Percentiles rank a stretch among this genome's conserved stretches.
These are phyloP conservation scores for Elongisporangium anandrum DNA, from an alignment of 352 stramenopile genomes.

Conservation along the genomic window DNA sequence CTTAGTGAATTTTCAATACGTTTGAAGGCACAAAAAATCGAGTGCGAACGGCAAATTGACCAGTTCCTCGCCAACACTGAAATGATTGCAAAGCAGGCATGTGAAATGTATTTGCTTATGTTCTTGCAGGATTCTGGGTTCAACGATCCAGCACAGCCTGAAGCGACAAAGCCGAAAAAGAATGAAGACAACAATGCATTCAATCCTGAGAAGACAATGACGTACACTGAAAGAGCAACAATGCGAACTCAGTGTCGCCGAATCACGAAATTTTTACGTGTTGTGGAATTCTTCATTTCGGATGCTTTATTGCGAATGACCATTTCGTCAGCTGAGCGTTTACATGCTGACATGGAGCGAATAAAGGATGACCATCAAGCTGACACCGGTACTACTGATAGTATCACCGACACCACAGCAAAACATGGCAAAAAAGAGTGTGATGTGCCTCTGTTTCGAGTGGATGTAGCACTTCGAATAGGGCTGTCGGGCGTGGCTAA, in stretches of 20 bases:
- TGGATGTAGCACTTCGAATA: slow-evolving; percentile 52
- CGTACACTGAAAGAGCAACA: slow-evolving; percentile 91
- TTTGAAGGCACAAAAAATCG: slow-evolving; percentile 67
- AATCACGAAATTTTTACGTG: slow-evolving; percentile 87
- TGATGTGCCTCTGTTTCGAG: slow-evolving; percentile 46
- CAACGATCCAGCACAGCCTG: slow-evolving; percentile 19
- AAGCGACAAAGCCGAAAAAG: not conserved
- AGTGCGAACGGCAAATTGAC: slow-evolving; percentile 49
- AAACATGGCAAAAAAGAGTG: not conserved
- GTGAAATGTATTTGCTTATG: slow-evolving; percentile 52
- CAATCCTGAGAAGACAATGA: slow-evolving; percentile 70
- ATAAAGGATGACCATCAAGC: slow-evolving; percentile 24
- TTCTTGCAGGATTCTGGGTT: slow-evolving; percentile 58
- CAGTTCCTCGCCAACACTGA: slow-evolving; percentile 50
- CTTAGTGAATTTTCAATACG: slow-evolving; percentile 77
- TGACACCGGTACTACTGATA: not conserved
- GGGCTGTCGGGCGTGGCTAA: not conserved
- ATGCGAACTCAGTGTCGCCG: slow-evolving; percentile 90
- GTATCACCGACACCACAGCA: slow-evolving; percentile 1
- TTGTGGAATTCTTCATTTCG: slow-evolving; percentile 90
- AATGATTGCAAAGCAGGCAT: slow-evolving; percentile 59
- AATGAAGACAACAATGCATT: slow-evolving; percentile 7
- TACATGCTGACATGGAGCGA: slow-evolving; percentile 34
- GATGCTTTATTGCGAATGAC: slow-evolving; percentile 72
- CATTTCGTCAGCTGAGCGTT: slow-evolving; percentile 44